These are phyloP conservation scores for Gossypium arboreum DNA, from an alignment of 345 rosid species.

Conservation along the genomic window DNA sequence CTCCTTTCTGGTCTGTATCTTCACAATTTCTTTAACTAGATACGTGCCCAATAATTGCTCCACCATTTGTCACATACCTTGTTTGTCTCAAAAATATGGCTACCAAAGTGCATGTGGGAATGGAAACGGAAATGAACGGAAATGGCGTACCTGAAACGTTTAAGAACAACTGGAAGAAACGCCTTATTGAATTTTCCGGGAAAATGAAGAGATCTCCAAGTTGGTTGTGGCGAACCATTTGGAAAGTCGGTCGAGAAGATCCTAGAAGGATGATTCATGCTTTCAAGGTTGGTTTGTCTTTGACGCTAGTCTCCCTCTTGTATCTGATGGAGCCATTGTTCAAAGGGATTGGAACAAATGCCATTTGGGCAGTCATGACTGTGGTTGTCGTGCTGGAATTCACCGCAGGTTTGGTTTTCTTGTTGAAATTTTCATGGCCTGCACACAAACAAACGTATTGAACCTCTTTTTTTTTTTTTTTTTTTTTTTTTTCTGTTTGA, in stretches of 20 bases:
- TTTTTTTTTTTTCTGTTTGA: background rate
- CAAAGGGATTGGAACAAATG: constrained; percentile 52
- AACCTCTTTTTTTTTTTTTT: too few relatives aligned
- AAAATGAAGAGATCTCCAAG: constrained; percentile 35
- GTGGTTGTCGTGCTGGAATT: constrained; percentile 9
- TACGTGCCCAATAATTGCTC: background rate
- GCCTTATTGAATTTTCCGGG: constrained; percentile 17
- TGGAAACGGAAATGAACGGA: constrained; percentile 21
- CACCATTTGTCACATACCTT: background rate
- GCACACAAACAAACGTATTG: too few relatives aligned
- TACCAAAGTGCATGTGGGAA: constrained; percentile 38
- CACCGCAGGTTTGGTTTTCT: constrained; percentile 35
- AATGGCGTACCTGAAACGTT: background rate
- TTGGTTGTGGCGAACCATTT: constrained; percentile 27
- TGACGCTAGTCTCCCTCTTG: constrained; percentile 63
- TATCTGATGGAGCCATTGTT: constrained; percentile 64
- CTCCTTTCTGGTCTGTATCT: background rate
- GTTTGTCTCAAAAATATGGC: constrained; percentile 16
- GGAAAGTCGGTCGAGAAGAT: constrained; percentile 64
- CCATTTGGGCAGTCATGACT: constrained; percentile 26
- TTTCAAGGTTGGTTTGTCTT: constrained; percentile 68
- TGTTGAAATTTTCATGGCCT: background rate
- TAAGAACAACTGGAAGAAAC: constrained; percentile 26
- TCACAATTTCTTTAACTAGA: background rate
- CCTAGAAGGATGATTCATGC: constrained; percentile 70